phyloP scores from a whole-genome alignment of 2,329 filamentous ascomycete species.

The Sarocladiaceae sp. region DNA sequence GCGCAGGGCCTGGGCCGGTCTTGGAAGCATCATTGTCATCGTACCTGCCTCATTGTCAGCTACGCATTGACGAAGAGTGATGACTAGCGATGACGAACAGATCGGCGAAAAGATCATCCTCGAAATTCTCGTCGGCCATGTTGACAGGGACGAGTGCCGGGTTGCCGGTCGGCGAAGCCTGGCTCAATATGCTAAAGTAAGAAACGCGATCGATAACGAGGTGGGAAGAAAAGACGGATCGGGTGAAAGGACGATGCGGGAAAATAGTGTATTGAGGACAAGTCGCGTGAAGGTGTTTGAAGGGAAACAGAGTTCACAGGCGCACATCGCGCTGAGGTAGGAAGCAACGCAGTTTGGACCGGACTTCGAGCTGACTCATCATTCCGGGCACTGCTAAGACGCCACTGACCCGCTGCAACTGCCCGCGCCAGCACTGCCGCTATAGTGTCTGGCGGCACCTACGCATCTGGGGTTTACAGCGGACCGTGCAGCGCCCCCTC shows the following conservation, averaged over 20 bases:
- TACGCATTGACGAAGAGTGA: background rate
- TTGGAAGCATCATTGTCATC: slow-evolving; percentile 54
- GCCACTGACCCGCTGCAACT: too few species aligned
- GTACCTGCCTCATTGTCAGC: slow-evolving; percentile 41
- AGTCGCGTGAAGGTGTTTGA: too few species aligned
- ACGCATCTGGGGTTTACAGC: slow-evolving; percentile 6
- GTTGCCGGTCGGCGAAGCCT: too few species aligned
- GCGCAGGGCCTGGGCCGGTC: slow-evolving; percentile 24
- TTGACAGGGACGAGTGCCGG: background rate
- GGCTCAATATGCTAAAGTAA: background rate
- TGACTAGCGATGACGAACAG: slow-evolving; percentile 54
- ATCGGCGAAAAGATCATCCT: slow-evolving; percentile 94
- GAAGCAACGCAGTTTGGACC: too few species aligned
- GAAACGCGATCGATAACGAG: background rate
- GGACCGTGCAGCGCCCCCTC: background rate
- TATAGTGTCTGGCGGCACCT: too few species aligned
- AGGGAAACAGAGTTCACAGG: too few species aligned
- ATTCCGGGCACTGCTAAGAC: too few species aligned
- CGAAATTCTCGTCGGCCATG: slow-evolving; percentile 82
- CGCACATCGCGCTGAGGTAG: too few species aligned
- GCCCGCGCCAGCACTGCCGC: too few species aligned
- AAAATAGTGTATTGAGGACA: too few species aligned
- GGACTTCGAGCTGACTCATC: too few species aligned
- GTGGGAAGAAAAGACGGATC: background rate
- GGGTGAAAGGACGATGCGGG: background rate